Base-by-base conservation (phyloP, 257 asterid genomes). In the Anisodus tanguticus region DNA sequence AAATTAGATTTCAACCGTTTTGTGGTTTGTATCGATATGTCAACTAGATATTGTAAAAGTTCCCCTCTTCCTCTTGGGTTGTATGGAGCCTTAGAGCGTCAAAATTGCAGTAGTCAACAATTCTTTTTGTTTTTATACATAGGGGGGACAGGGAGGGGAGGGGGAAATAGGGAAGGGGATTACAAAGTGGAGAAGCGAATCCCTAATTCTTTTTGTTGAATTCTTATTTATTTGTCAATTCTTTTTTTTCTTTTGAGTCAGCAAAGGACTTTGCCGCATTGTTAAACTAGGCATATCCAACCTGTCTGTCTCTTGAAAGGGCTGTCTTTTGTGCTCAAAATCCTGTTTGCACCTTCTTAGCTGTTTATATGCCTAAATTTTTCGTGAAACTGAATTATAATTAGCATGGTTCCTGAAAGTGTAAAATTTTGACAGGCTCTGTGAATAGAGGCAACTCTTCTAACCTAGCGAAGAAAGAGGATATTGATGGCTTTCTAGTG, bases 381-480 rank as follows among this genome's bases (percentile, higher is more conserved):
- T 31, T 72, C 0, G 12, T 72, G 60, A 47, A 22, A 47, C 60
- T 19, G 60, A 47, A 49, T 10, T 6, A 59, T 72, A 47, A 47
- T 47, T 47, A 3, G 12, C 39, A 19, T 72, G 80, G 57, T 47
- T 72, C n/a, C 17, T 19, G n/a, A 82, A 53, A 41, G 3, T 9
- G 54, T 22, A 26, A 82, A 11, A 26, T 47, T 16, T 6, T 67
- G 66, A 31, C 91, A 95, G 99, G 99, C 79, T 97, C 99, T 45
- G 98, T 95, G 15, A 95, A 97, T 77, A 98, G 98, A 67, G 93
- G 91, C 86, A 95, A 97, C 90, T 93, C 91, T 69, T 91, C 95
- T 19, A 98, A 97, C 57, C 99, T 97, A 86, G 98, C 98, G n/a
- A 93, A 92, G 80, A 80, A 94, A 90, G 99, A 93, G 85, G 99